phyloP scores from a whole-genome alignment of 306 rosid genomes.

The Prunus salicina region DNA sequence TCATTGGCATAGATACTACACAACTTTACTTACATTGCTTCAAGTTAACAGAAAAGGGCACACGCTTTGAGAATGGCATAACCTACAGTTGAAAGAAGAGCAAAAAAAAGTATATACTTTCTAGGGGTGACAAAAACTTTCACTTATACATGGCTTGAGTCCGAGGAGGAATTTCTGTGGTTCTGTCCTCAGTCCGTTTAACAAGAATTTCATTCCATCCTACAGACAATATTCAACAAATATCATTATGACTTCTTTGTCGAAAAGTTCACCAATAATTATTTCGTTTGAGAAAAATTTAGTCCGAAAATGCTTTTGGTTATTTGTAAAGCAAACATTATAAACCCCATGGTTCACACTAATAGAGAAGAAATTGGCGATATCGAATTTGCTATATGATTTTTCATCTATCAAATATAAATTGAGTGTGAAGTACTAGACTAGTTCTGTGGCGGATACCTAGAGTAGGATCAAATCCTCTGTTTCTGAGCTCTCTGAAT shows the following conservation, averaged over 20 bases:
- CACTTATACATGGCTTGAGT: constrained; percentile 42
- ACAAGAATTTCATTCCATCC: constrained; percentile 70
- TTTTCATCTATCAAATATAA: not conserved
- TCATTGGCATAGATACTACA: not conserved
- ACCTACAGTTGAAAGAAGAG: not conserved
- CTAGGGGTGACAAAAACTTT: not conserved
- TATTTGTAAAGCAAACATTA: too few relatives aligned
- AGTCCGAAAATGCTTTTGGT: too few relatives aligned
- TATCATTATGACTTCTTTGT: too few relatives aligned
- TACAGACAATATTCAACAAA: constrained; percentile 8
- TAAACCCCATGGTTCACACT: too few relatives aligned
- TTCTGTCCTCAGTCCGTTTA: constrained; percentile 23
- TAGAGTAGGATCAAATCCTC: constrained; percentile 69
- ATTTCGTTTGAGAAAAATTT: too few relatives aligned
- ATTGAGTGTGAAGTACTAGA: too few relatives aligned
- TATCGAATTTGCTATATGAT: too few relatives aligned
- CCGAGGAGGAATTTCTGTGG: constrained; percentile 43
- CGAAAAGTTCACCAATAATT: too few relatives aligned
- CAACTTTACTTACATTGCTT: too few relatives aligned
- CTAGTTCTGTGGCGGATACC: constrained; percentile 27
- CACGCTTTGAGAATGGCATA: not conserved
- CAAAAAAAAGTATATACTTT: not conserved
- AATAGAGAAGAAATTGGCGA: too few relatives aligned
- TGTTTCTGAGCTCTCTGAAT: constrained; percentile 50
- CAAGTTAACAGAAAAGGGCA: not conserved